Evolutionary conservation across 495 filamentous ascomycete genomes (phyloP), one percentile per base, ranked within the genome.

Genomic region (Alectoria sarmentosa): DNA sequence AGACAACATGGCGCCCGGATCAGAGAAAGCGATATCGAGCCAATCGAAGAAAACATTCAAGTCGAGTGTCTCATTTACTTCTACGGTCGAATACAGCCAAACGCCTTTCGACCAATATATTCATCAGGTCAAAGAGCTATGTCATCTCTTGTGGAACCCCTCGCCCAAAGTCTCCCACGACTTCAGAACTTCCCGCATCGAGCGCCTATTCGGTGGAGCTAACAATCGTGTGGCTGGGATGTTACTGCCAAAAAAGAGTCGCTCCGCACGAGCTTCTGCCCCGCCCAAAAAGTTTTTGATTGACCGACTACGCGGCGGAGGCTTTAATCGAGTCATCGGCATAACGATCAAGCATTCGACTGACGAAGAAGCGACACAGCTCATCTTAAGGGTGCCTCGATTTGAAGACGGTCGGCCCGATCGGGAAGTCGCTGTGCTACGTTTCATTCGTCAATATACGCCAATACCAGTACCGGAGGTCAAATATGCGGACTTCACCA

Each of bases 291-390:
- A 54, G 23, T 66, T 66, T 26, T 23, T 59, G 57, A 60, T 67
- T 34, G 39, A 67, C 7, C 52, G 46, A 28, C 19, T 66, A 26
- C 42, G 36, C 15, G 67, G 67, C 21, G 67, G 67, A 37, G 58
- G 49, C 26, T 69, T 44, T 60, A 66, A 66, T 38, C 52, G 65
- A 60, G 48, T 69, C n/a, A 60, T 64, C 37, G 67, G 65, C 19
- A 54, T 69, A 23, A 56, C 48, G 1, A 42, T 58, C 23, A 42
- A 37, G 23, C n/a, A 57, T 23, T 19, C 11, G 5, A 38, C 6
- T 36, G 26, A 42, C 15, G 46, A 46, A 15, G 21, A 26, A 7
- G 14, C 44, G 0, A 7, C n/a, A 14, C 34, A 39, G 30, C 48
- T 58, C 17, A 38, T 67, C 2, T 21, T 67, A n/a, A 57, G 66